These are phyloP conservation scores for Xylaria sp. DNA, from an alignment of 2,329 filamentous ascomycete species.

Conservation along the genomic window DNA sequence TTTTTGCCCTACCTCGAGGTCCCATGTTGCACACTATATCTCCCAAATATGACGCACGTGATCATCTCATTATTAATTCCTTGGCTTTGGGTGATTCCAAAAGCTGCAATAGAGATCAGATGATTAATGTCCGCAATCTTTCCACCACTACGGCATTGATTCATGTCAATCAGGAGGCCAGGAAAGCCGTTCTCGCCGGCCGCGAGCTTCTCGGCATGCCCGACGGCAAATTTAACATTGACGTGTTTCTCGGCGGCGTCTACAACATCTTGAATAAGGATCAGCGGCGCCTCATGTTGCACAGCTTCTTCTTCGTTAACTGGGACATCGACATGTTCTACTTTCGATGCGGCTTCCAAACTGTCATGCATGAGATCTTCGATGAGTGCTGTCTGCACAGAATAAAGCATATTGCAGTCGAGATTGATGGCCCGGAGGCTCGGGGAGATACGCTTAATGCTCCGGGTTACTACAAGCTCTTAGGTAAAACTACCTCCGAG, in stretches of 20 bases:
- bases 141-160: constrained; percentile 7
- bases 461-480: background rate
- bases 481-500: background rate
- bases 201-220: constrained; percentile 5
- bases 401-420: background rate
- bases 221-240: background rate
- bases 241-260: background rate
- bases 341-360: background rate
- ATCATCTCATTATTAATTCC: background rate
- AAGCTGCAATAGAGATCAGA: background rate
- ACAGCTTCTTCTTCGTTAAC: constrained; percentile 18
- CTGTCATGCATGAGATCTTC: background rate
- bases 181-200: constrained; percentile 13
- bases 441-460: background rate
- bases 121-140: background rate
- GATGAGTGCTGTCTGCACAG: background rate
- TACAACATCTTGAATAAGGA: background rate
- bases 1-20: background rate
- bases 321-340: constrained; percentile 24
- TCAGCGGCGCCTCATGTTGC: background rate
- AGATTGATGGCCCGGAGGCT: background rate
- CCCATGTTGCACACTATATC: background rate
- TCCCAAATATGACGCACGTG: background rate
- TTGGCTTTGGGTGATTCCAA: background rate
- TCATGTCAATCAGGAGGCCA: constrained; percentile 12